Evolutionary conservation across 768 basidiomycete genomes (phyloP), one percentile per base, ranked within the genome.

Genomic region (Hygrocybe punicea): DNA sequence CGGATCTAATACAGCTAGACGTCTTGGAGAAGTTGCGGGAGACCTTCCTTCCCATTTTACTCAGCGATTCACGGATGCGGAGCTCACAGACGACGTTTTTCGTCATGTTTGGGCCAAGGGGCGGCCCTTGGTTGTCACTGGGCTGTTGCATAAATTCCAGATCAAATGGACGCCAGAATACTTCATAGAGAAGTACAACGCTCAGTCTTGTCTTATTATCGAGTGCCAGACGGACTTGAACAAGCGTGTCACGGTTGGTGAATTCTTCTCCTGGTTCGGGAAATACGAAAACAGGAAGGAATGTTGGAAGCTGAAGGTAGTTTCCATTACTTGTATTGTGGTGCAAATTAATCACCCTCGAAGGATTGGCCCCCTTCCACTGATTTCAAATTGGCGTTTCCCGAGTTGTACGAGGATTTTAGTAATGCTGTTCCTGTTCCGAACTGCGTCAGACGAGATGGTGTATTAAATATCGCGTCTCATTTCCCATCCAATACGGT

Each of bases 321-420:
- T 69, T 51, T 25, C 19, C 60, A 46, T 42, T 29, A 14, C 48
- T 47, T 25, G n/a, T 10, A 33, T 52, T 2, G 2, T 37, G 33
- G 0, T 17, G 8, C 29, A 55, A 8, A 42, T n/a, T 45, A n/a
- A 10, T 34, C 34, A 37, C 29, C 19, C 45, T 56, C n/a, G 34
- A 62, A 94, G 87, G 95, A 98, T 72, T 98, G 95, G 94, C 95
- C 95, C 3, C 83, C 91, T 0, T 86, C 87, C 8, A 80, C 83
- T 2, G 93, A 96, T 60, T 96, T 98, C 74, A 86, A 85, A 65
- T 76, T 80, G 2, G 81, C 83, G 1, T 93, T 93, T 67, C 95
- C 94, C 0, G 86, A 87, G 52, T 75, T 97, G 10, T 98, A 84
- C 65, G 82, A 88, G 34, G 95, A 97, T 67, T 97, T 96, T 67